phyloP scores from a whole-genome alignment of 1,139 yeast genomes.

The Taphrina flavorubra region DNA sequence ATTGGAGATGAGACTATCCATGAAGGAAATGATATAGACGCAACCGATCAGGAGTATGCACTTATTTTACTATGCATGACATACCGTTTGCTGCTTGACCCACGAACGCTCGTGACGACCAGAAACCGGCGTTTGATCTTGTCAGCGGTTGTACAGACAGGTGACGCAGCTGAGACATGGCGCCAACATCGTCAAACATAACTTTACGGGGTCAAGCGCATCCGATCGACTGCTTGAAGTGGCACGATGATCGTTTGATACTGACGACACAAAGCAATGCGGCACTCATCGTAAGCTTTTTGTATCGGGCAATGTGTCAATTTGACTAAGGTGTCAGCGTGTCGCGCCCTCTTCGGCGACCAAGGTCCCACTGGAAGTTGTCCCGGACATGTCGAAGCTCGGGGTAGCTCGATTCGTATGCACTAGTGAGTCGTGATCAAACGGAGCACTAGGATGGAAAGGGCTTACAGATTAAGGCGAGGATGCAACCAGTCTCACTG shows the following conservation, averaged over 20 bases:
- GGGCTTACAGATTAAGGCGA: neutral
- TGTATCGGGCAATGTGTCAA: neutral
- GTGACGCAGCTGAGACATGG: neutral
- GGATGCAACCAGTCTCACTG: constrained; percentile 14
- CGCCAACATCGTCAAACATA: neutral
- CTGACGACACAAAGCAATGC: neutral
- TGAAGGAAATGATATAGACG: too few species aligned
- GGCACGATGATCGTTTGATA: constrained; percentile 8
- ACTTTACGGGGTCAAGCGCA: constrained; percentile 8
- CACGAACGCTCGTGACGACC: too few species aligned
- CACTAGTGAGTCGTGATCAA: neutral
- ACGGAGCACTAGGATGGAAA: neutral
- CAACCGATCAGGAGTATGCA: too few species aligned
- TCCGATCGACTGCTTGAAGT: constrained; percentile 8
- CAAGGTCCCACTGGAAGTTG: neutral
- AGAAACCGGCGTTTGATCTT: neutral
- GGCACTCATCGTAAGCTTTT: neutral
- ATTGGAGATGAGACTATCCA: too few species aligned
- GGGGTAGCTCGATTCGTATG: neutral
- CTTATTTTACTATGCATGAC: too few species aligned
- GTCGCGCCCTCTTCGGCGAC: neutral
- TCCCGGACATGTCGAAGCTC: neutral
- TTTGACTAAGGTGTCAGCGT: neutral
- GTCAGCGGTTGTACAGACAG: constrained; percentile 2
- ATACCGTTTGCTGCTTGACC: too few species aligned